Percentiles rank a stretch among this genome's conserved stretches.
Evolutionary conservation across 768 basidiomycete genomes (phyloP).

Genomic region (Mycena polygramma): DNA sequence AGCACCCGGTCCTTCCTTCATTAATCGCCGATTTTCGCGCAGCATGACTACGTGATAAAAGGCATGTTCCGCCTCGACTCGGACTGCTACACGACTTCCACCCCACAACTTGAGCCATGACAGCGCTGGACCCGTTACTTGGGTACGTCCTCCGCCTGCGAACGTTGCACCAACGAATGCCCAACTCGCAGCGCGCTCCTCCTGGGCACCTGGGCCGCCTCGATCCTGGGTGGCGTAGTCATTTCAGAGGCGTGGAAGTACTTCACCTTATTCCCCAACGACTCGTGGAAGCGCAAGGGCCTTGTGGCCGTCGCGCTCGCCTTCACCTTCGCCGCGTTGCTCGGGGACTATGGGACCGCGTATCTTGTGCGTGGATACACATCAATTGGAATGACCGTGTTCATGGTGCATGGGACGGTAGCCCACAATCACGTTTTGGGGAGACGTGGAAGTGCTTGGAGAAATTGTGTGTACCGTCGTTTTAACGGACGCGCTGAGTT

Average conservation of each 20-base stretch:
- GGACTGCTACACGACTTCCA: too few relatives aligned
- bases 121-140: too few relatives aligned
- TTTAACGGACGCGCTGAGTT: neutral
- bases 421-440: slow-evolving; percentile 12
- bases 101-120: too few relatives aligned
- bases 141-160: too few relatives aligned
- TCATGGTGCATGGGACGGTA: neutral
- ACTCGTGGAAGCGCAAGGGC: slow-evolving; percentile 12
- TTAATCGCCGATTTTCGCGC: too few relatives aligned
- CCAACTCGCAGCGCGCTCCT: slow-evolving; percentile 6
- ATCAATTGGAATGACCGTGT: neutral
- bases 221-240: slow-evolving; percentile 2
- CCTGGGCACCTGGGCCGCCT: slow-evolving; percentile 8
- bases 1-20: too few relatives aligned
- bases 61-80: too few relatives aligned
- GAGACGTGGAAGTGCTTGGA: neutral
- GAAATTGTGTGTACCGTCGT: neutral
- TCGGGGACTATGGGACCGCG: slow-evolving; percentile 10
- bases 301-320: slow-evolving; percentile 2
- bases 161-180: too few relatives aligned
- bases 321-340: neutral
- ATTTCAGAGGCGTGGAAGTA: slow-evolving; percentile 1
- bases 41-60: too few relatives aligned
- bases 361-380: neutral
- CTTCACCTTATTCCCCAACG: slow-evolving; percentile 6